Evolutionary conservation across 495 filamentous ascomycete species (phyloP).

Genomic region (Entonaema liquescens): DNA sequence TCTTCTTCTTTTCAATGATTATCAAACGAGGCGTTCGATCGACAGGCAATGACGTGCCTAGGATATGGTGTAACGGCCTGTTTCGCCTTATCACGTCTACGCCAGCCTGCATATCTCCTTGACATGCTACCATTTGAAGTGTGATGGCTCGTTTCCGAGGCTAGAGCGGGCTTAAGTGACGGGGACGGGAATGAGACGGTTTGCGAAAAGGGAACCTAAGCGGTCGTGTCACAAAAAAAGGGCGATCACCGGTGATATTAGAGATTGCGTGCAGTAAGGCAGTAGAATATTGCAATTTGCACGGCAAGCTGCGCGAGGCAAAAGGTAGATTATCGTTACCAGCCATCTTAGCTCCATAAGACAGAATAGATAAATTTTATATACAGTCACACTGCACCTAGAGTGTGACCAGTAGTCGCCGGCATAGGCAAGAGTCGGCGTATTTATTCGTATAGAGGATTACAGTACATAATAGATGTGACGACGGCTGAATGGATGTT

Average conservation of each 20-base stretch:
- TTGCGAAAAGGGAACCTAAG: constrained; percentile 11
- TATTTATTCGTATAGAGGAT: not conserved
- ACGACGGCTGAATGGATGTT: constrained; percentile 15
- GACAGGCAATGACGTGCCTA: constrained; percentile 8
- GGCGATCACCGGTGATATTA: constrained; percentile 22
- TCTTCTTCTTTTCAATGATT: constrained; percentile 16
- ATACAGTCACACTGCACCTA: constrained; percentile 13
- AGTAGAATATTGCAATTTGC: constrained; percentile 27
- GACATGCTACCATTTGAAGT: not conserved
- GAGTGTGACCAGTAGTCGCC: constrained; percentile 27
- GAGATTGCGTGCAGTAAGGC: constrained; percentile 33
- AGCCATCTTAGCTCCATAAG: not conserved
- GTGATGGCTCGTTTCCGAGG: constrained; percentile 11
- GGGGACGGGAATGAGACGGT: constrained; percentile 16
- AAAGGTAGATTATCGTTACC: constrained; percentile 10
- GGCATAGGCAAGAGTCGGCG: constrained; percentile 30
- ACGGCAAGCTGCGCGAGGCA: constrained; percentile 16
- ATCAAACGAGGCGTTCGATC: constrained; percentile 11
- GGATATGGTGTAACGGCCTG: constrained; percentile 13
- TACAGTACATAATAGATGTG: constrained; percentile 11
- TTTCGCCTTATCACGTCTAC: constrained; percentile 31
- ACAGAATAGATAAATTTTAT: not conserved
- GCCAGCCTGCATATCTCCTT: not conserved
- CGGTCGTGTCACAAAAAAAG: constrained; percentile 4
- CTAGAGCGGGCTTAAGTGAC: not conserved